Base-by-base conservation (phyloP, 805 yeast species). In the Saitoella complicata region DNA sequence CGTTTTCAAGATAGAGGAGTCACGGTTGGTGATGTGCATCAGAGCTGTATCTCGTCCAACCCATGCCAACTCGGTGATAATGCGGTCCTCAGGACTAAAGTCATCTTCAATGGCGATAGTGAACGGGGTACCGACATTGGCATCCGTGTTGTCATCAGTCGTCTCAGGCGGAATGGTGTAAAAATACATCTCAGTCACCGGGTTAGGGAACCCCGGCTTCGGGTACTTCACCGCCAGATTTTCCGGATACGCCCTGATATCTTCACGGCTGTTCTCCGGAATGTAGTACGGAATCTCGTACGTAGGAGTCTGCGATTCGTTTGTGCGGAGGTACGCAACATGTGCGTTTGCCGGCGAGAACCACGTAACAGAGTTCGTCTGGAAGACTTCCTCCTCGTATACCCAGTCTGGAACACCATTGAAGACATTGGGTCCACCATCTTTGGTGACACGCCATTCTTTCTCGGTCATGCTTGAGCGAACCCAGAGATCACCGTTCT, bases 391-490 rank as follows among this genome's bases (percentile, higher is more conserved):
- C 53, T 85, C 95, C 56, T 86, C 95, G 53, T 85, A 85, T 6
- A 84, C 93, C 95, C 95, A 85, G 57, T 85, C 95, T 0, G 95
- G 93, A 49, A 78, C 78, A 2, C 95, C 95, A 57, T 86, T 80
- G 62, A 85, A 84, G 6, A 83, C 66, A 50, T 74, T 69, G 11
- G 47, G 42, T 33, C 77, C 76, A 10, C 94, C 94, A 55, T 81
- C 91, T 37, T 49, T 48, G 0, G 95, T 81, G 9, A 82, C 62
- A 50, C 75, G 78, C 5, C 54, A 62, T 0, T 63, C 46, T 49
- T 57, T 38, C 4, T 43, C 40, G 1, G 64, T 47, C 34, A 73
- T 67, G 0, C 73, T 51, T 41, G 69, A 59, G 53, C 71, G 68
- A 9, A 81, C 54, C 55, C 66, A 84, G n/a, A 86, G 70, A 55